Percentiles rank a stretch among this genome's conserved stretches.
Evolutionary conservation across 2,329 filamentous ascomycete species (phyloP).

Genomic region (Hymenoscyphus repandus): DNA sequence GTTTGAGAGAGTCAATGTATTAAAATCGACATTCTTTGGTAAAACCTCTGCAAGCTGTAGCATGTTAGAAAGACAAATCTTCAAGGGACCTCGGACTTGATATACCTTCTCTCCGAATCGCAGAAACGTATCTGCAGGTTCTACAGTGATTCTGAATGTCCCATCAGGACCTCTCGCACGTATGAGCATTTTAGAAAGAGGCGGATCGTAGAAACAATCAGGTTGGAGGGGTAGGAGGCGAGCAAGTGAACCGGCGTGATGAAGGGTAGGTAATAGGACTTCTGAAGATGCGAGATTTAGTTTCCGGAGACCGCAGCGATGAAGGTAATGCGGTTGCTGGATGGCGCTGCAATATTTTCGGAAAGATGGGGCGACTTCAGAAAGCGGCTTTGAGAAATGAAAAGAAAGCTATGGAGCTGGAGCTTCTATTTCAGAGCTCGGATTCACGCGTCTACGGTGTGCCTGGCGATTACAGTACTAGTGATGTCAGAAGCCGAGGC

Average conservation of each 20-base stretch:
- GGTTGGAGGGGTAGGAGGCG: not conserved
- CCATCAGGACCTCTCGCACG: constrained; percentile 73
- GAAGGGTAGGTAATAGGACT: too few relatives aligned
- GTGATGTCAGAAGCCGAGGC: not conserved
- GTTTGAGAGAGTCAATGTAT: constrained; percentile 57
- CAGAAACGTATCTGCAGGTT: constrained; percentile 67
- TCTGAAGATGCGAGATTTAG: too few relatives aligned
- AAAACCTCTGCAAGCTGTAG: constrained; percentile 52
- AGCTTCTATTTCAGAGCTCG: too few relatives aligned
- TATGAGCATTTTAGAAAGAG: constrained; percentile 68
- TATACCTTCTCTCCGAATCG: constrained; percentile 50
- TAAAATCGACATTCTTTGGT: constrained; percentile 56
- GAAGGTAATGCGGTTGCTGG: too few relatives aligned
- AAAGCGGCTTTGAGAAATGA: too few relatives aligned
- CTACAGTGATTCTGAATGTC: constrained; percentile 79
- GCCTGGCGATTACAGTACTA: not conserved
- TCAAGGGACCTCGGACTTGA: not conserved
- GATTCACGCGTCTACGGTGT: not conserved
- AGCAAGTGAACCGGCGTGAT: not conserved
- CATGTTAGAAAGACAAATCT: constrained; percentile 14
- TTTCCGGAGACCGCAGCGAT: too few relatives aligned
- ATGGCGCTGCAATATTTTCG: too few relatives aligned
- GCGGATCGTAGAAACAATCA: not conserved
- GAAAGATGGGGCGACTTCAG: too few relatives aligned
- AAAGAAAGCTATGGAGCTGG: too few relatives aligned